Evolutionary conservation across 257 asterid species (phyloP).

Genomic region (Primulina huaijiensis): DNA sequence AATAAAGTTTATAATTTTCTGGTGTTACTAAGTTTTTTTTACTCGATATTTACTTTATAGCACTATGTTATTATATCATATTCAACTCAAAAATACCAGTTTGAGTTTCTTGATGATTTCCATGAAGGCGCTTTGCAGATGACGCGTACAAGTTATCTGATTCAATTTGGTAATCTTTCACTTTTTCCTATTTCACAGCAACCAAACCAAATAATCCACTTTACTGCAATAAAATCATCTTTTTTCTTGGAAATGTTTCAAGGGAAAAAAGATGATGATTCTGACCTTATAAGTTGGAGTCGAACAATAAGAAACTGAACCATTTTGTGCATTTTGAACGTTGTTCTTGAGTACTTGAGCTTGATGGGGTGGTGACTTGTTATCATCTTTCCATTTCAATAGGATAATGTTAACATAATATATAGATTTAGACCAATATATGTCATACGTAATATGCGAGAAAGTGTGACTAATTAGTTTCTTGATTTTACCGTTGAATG

Average conservation of each 20-base stretch:
- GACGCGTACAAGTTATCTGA: constrained; percentile 13
- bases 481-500: constrained; percentile 30
- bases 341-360: constrained; percentile 21
- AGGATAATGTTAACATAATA: neutral
- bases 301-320: constrained; percentile 19
- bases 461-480: neutral
- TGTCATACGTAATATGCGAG: neutral
- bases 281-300: constrained; percentile 30
- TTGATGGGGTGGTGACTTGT: constrained; percentile 19
- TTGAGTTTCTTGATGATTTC: constrained; percentile 26
- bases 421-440: no score
- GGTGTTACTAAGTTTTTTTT: no score
- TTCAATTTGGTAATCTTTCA: constrained; percentile 16
- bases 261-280: neutral
- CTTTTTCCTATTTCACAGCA: constrained; percentile 25
- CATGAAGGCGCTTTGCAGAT: constrained; percentile 20
- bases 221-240: neutral
- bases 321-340: constrained; percentile 15
- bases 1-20: no score
- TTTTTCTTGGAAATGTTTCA: neutral
- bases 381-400: constrained; percentile 12
- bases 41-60: no score
- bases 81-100: constrained; percentile 22
- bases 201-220: constrained; percentile 12
- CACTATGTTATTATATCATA: no score